phyloP scores from a whole-genome alignment of 805 yeast genomes.

The Candida xiaguanensis region DNA sequence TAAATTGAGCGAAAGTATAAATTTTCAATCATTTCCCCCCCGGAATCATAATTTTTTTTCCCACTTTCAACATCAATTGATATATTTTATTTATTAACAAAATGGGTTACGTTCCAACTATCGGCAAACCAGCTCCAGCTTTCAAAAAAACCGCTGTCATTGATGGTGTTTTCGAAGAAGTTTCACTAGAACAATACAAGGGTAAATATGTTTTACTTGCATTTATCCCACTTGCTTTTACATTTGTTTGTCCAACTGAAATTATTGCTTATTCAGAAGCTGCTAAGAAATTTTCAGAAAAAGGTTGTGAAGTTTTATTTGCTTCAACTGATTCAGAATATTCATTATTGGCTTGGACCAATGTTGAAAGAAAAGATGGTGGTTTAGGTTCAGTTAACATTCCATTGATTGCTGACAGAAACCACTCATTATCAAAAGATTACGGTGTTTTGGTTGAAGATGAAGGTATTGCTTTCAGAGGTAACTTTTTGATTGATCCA shows the following conservation, averaged over 20 bases:
- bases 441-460: conserved; percentile 98
- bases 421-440: conserved; percentile 91
- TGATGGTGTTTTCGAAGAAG: conserved; percentile 94
- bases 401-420: conserved; percentile 94
- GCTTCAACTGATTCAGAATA: conserved; percentile 99
- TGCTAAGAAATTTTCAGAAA: conserved; percentile 79
- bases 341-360: conserved; percentile 97
- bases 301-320: conserved; percentile 84
- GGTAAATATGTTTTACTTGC: conserved; percentile 98
- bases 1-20: not conserved
- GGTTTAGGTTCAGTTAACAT: conserved; percentile 95
- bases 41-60: not conserved
- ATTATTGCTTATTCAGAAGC: conserved; percentile 98
- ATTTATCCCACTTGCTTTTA: conserved; percentile 98
- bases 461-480: conserved; percentile 96
- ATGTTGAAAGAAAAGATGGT: conserved; percentile 93
- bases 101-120: conserved; percentile 69
- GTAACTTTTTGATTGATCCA: conserved; percentile 97
- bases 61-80: not conserved
- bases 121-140: conserved; percentile 94
- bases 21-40: not conserved
- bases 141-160: conserved; percentile 97
- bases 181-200: conserved; percentile 89
- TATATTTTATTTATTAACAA: not conserved
- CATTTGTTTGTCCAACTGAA: conserved; percentile 99